Percentiles rank a stretch among this genome's conserved stretches.
phyloP scores from a whole-genome alignment of 2,329 filamentous ascomycete genomes.

The Pestalotiopsis sp. region DNA sequence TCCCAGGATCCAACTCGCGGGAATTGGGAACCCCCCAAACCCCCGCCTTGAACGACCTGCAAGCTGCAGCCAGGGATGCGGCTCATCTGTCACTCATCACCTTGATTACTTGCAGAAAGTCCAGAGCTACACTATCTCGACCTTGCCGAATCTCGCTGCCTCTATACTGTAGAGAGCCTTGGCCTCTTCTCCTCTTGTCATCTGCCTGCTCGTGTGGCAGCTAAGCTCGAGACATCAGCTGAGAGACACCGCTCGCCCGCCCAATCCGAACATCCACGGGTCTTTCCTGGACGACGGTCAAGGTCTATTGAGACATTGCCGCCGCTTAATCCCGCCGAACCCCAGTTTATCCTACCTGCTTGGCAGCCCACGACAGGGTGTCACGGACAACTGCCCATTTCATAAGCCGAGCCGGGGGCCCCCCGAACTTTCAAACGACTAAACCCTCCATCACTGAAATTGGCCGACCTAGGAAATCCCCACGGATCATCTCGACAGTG shows the following conservation, averaged over 20 bases:
- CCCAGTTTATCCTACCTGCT: background rate
- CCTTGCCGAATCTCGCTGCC: background rate
- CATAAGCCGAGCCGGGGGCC: conserved; percentile 1
- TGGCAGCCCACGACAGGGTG: background rate
- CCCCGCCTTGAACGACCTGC: background rate
- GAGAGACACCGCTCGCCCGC: background rate
- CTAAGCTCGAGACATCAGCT: background rate
- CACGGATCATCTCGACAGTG: conserved; percentile 4
- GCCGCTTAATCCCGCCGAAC: background rate
- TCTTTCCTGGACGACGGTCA: conserved; percentile 1
- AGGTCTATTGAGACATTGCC: background rate
- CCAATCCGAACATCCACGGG: background rate
- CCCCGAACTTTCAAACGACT: conserved; percentile 11
- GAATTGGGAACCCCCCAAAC: background rate
- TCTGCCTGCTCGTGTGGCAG: background rate
- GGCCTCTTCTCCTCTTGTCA: background rate
- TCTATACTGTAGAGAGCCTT: background rate
- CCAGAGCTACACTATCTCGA: background rate
- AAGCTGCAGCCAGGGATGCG: background rate
- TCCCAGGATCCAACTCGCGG: background rate
- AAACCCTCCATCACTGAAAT: background rate
- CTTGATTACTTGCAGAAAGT: background rate
- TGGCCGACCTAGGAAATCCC: conserved; percentile 2
- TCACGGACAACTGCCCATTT: conserved; percentile 1
- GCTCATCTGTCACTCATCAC: background rate